These are phyloP conservation scores for Penicillium crystallinum DNA, from an alignment of 495 filamentous ascomycete genomes.

Conservation along the genomic window DNA sequence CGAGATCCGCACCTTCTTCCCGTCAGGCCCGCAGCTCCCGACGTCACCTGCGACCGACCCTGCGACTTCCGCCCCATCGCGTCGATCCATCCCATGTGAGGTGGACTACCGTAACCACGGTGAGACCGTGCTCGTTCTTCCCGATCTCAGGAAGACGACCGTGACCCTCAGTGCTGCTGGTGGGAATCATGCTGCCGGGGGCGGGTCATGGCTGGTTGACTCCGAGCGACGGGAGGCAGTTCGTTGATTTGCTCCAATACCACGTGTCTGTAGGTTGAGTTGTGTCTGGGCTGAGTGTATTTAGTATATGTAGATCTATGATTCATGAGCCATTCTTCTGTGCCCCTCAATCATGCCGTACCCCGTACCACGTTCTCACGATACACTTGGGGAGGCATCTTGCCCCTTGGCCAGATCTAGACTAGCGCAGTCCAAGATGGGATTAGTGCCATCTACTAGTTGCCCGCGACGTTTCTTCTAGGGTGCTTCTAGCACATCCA, in stretches of 20 bases:
- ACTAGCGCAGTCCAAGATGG: neutral
- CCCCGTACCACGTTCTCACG: no score
- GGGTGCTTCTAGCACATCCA: no score
- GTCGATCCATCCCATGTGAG: constrained; percentile 56
- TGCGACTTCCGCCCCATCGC: constrained; percentile 15
- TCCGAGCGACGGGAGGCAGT: constrained; percentile 33
- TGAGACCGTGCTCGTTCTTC: constrained; percentile 70
- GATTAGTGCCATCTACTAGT: neutral
- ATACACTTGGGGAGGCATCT: neutral
- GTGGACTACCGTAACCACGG: constrained; percentile 73
- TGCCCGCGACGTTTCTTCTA: neutral
- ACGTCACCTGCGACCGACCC: constrained; percentile 13
- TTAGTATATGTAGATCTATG: constrained; percentile 12
- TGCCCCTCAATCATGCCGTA: no score
- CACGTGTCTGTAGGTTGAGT: neutral
- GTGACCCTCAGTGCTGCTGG: constrained; percentile 61
- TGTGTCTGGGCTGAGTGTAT: neutral
- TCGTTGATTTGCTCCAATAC: constrained; percentile 4
- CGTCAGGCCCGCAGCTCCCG: constrained; percentile 16
- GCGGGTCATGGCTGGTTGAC: constrained; percentile 61
- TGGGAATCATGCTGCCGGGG: constrained; percentile 46
- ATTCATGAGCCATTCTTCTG: constrained; percentile 11
- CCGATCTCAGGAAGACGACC: constrained; percentile 68
- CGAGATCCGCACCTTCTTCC: constrained; percentile 61
- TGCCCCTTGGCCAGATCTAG: neutral